phyloP scores from a whole-genome alignment of 2,329 filamentous ascomycete genomes.

The Trichophyton schoenleinii region DNA sequence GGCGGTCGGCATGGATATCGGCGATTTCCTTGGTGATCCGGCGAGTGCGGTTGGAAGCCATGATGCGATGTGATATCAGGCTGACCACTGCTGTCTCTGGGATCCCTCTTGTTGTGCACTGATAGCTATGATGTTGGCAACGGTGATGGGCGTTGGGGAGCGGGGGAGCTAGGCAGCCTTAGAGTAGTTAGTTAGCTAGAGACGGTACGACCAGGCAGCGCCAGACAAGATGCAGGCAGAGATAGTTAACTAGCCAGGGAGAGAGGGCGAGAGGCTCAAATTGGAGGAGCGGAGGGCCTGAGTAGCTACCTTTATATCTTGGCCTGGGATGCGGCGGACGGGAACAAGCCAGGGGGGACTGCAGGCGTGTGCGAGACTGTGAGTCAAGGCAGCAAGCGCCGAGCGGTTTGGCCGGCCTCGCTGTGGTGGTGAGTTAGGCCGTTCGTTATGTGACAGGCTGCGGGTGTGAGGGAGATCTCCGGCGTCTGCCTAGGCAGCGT shows the following conservation, averaged over 20 bases:
- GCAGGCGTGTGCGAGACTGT: not conserved
- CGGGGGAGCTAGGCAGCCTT: not conserved
- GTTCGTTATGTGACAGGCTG: too few relatives aligned
- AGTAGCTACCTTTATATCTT: not conserved
- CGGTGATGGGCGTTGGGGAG: not conserved
- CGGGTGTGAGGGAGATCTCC: too few relatives aligned
- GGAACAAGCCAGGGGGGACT: not conserved
- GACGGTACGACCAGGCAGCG: not conserved
- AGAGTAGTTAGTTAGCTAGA: not conserved
- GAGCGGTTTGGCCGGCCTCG: too few relatives aligned
- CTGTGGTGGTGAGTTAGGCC: too few relatives aligned
- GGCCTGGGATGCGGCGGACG: not conserved
- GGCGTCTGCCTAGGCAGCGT: too few relatives aligned
- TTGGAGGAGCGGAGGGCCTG: not conserved
- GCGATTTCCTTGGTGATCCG: conserved; percentile 41
- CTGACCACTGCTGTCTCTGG: not conserved
- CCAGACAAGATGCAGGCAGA: too few relatives aligned
- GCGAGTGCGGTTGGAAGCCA: conserved; percentile 46
- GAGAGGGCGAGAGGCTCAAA: not conserved
- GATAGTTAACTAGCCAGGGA: not conserved
- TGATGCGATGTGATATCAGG: conserved; percentile 17
- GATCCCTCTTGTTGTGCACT: not conserved
- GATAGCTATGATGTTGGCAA: not conserved
- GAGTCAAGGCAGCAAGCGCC: not conserved
- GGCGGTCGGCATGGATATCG: conserved; percentile 48